Evolutionary conservation across 306 rosid genomes (phyloP).

Genomic region (Ormosia emarginata): DNA sequence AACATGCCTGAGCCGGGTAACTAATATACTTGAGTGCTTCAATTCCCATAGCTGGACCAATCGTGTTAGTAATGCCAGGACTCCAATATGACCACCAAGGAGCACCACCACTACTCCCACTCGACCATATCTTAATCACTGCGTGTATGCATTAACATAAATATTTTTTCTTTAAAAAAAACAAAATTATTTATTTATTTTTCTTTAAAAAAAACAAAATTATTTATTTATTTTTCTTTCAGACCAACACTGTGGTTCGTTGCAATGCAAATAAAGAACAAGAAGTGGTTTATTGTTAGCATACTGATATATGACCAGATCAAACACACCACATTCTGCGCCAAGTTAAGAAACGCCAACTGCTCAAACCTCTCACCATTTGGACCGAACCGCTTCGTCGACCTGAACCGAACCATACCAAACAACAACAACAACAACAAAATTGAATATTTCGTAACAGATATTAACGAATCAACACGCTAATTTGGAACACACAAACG

Average conservation of each 20-base stretch:
- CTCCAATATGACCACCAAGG: conserved; percentile 95
- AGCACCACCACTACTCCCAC: conserved; percentile 66
- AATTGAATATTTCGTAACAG: background rate
- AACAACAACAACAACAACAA: background rate
- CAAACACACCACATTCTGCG: conserved; percentile 88
- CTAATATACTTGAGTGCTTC: conserved; percentile 96
- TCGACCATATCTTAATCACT: conserved; percentile 87
- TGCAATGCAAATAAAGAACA: no score
- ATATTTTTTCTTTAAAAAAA: no score
- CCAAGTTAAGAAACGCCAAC: conserved; percentile 87
- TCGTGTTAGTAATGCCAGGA: conserved; percentile 93
- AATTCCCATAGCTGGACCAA: conserved; percentile 99
- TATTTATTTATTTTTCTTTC: no score
- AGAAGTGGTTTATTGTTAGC: no score
- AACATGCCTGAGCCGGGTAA: conserved; percentile 90
- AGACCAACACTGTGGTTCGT: no score
- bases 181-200: no score
- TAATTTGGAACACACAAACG: no score
- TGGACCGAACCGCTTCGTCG: conserved; percentile 89
- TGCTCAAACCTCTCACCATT: conserved; percentile 73
- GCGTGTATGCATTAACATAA: background rate
- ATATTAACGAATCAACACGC: background rate
- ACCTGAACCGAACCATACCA: conserved; percentile 42
- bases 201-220: no score
- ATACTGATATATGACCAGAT: conserved; percentile 69